Percentiles rank a stretch among this genome's conserved stretches.
Evolutionary conservation across 352 stramenopile genomes (phyloP).

Genomic region (Phytophthora cryptogea): DNA sequence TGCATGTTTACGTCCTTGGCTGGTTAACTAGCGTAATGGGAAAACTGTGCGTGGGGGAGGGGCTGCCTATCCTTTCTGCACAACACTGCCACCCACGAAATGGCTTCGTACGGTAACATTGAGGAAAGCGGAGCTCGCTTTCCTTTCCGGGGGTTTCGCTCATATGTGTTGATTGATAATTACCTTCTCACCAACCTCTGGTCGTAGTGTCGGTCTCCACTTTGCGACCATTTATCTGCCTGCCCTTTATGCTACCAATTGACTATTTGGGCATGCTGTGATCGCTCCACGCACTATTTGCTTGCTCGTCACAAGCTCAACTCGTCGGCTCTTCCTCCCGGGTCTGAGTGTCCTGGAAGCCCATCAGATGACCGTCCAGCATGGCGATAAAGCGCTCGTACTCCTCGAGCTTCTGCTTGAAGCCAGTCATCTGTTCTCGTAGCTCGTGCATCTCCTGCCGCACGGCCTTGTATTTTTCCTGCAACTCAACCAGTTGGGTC

Average conservation of each 20-base stretch:
- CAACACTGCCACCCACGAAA: constrained; percentile 1
- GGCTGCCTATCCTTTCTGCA: constrained; percentile 20
- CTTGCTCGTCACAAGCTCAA: constrained; percentile 11
- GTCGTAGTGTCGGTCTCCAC: constrained; percentile 7
- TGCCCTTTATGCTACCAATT: constrained; percentile 28
- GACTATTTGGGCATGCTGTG: constrained; percentile 28
- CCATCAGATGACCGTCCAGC: constrained; percentile 50
- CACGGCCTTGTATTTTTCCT: constrained; percentile 47
- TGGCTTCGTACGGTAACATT: constrained; percentile 4
- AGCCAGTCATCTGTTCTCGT: constrained; percentile 44
- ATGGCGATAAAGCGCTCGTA: constrained; percentile 57
- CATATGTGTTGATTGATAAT: constrained; percentile 32
- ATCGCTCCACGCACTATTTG: constrained; percentile 1
- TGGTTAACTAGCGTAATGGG: constrained; percentile 5
- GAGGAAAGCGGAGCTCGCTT: constrained; percentile 12
- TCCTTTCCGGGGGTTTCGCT: constrained; percentile 8
- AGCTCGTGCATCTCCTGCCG: constrained; percentile 48
- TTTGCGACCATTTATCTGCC: constrained; percentile 9
- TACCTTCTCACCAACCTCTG: constrained; percentile 5
- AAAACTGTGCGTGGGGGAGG: not conserved
- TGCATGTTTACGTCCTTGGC: constrained; percentile 13
- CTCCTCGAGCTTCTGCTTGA: constrained; percentile 53
- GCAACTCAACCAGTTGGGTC: constrained; percentile 33
- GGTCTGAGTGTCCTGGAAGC: constrained; percentile 39
- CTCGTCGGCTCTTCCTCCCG: constrained; percentile 19